Percentiles rank a stretch among this genome's conserved stretches.
These are phyloP conservation scores for Phytomonas francai DNA, from an alignment of 208 protist species.

Conservation along the genomic window DNA sequence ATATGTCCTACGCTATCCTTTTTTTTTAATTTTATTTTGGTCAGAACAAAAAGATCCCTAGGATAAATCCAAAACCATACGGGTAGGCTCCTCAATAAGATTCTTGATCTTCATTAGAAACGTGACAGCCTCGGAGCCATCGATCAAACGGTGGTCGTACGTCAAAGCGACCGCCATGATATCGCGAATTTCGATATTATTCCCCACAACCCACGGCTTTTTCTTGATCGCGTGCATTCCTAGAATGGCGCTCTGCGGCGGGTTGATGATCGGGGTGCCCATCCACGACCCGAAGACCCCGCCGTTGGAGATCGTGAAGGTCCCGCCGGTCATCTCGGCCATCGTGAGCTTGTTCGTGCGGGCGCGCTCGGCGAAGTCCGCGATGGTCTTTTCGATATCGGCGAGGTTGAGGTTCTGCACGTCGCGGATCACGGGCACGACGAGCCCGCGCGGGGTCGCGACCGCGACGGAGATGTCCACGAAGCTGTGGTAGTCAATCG, in stretches of 20 bases:
- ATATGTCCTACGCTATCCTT: slow-evolving; percentile 2
- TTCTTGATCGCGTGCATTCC: slow-evolving; percentile 98
- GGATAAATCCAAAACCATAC: slow-evolving; percentile 91
- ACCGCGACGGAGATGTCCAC: slow-evolving; percentile 98
- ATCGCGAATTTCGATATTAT: slow-evolving; percentile 91
- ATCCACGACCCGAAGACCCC: slow-evolving; percentile 98
- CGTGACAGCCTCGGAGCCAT: slow-evolving; percentile 97
- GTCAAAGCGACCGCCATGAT: slow-evolving; percentile 99
- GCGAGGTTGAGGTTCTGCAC: slow-evolving; percentile 93
- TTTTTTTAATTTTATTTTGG: slow-evolving; percentile 11
- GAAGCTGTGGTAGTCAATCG: slow-evolving; percentile 98
- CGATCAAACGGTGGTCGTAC: slow-evolving; percentile 99
- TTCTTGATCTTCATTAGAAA: slow-evolving; percentile 98
- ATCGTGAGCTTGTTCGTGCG: slow-evolving; percentile 91
- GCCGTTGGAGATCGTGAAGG: slow-evolving; percentile 99
- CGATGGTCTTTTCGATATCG: slow-evolving; percentile 95
- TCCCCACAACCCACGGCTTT: slow-evolving; percentile 91
- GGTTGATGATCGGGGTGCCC: slow-evolving; percentile 99
- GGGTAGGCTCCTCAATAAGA: slow-evolving; percentile 92
- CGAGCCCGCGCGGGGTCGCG: slow-evolving; percentile 94
- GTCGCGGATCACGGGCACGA: slow-evolving; percentile 97
- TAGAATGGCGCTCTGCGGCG: slow-evolving; percentile 97
- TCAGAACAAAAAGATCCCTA: slow-evolving; percentile 24
- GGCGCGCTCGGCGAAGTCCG: slow-evolving; percentile 86
- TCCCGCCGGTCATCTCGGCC: slow-evolving; percentile 97